Percentiles rank a stretch among this genome's conserved stretches.
These are phyloP conservation scores for Fragaria ananassa DNA, from an alignment of 306 rosid species.

Conservation along the genomic window DNA sequence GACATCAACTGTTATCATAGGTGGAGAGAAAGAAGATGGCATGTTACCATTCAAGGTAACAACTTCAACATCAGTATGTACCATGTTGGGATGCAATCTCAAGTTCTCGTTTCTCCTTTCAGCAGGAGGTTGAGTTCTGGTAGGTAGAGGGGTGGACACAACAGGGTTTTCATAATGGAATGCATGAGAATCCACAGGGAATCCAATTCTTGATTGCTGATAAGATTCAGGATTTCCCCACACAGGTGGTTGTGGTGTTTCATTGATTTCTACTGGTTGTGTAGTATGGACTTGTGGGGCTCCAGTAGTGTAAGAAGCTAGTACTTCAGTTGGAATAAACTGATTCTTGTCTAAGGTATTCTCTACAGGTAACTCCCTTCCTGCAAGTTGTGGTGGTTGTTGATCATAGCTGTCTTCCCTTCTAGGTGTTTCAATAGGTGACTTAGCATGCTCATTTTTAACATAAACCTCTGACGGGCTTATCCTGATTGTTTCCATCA, in stretches of 20 bases:
- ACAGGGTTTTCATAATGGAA: conserved; percentile 27
- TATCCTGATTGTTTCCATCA: conserved; percentile 39
- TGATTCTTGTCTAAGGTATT: conserved; percentile 16
- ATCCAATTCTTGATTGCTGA: conserved; percentile 41
- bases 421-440: conserved; percentile 36
- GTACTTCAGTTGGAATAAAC: conserved; percentile 27
- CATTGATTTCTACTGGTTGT: conserved; percentile 47
- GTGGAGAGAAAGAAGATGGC: conserved; percentile 32
- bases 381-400: conserved; percentile 23
- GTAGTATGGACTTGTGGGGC: conserved; percentile 30
- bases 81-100: conserved; percentile 23
- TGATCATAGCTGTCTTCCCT: conserved; percentile 41
- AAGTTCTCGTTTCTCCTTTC: conserved; percentile 29
- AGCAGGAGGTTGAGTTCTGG: conserved; percentile 21
- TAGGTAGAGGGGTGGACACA: conserved; percentile 21
- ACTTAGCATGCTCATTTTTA: conserved; percentile 34
- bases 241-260: conserved; percentile 45
- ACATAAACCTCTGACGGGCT: conserved; percentile 36
- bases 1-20: conserved; percentile 44
- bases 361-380: conserved; percentile 43
- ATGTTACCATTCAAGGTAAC: conserved; percentile 15
- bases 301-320: conserved; percentile 42
- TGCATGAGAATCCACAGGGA: conserved; percentile 29
- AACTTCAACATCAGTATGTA: conserved; percentile 23
- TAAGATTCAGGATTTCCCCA: conserved; percentile 53